Evolutionary conservation across 2,329 filamentous ascomycete species (phyloP), one percentile per base, ranked within the genome.

Genomic region (Calonectria montana): DNA sequence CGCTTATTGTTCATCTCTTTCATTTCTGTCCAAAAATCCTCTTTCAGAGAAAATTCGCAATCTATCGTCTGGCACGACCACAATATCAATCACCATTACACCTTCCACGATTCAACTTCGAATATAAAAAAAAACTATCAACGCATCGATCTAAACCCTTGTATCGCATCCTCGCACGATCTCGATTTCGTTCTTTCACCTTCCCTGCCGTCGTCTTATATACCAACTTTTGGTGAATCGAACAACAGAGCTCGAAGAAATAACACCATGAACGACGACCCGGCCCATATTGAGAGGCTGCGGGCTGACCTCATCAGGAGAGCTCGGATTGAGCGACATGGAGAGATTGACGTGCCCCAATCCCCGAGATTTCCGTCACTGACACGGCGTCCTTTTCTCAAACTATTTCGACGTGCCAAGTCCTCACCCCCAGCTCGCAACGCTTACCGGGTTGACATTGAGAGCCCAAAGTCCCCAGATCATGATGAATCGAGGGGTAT

Each of bases 381-480:
- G 15, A 59, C 65, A 18, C 48, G 48, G 35, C 67, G 75, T 31
- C 67, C 71, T 18, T 47, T 81, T 23, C 75, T 77, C 10, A 67
- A 67, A 53, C 31, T 80, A 10, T 69, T 75, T 21, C 72, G 70
- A 45, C 73, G 77, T 8, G 72, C 74, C 43, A 72, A 76, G 47
- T 73, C 74, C 39, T 65, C 61, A 53, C 66, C 74, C 55, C 73
- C 67, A 21, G 69, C 72, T 13, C 55, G 63, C 41, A 71, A 74
- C 37, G 39, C 71, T 10, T 74, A 75, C 6, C 73, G 74, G 18
- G 74, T 80, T 25, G 81, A 81, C 29, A 71, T 77, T 21, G 83
- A 86, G 57, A 87, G 84, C 23, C 87, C 87, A 39, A 90, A 90
- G 76, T 85, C 86, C 86, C 87, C 2, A 43, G 27, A 47, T 41